Evolutionary conservation across 2,329 filamentous ascomycete genomes (phyloP), one percentile per base, ranked within the genome.

Genomic region (Curvularia sp.): DNA sequence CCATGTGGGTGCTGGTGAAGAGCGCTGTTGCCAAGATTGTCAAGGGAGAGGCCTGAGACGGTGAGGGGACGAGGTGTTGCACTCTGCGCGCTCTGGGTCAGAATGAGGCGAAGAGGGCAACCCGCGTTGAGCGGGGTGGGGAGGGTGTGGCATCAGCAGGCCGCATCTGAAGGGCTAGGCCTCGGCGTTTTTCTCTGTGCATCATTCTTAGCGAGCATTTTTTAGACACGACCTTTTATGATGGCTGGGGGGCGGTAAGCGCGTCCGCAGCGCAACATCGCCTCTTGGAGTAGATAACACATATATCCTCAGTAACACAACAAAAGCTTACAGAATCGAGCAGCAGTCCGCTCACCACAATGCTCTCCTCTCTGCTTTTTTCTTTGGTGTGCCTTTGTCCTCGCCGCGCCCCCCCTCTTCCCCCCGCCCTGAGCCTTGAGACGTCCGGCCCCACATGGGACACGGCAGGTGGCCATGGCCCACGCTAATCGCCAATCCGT

Each of bases 1-100:
- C 68, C 5, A 69, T 69, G 66, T 70, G 68, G 68, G 66, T 69
- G 49, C 61, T 70, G 10, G 68, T 70, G 25, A 70, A 68, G 60
- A 66, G 65, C 49, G 68, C 66, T 27, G 55, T 69, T 49, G 61
- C 53, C 38, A 61, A 62, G 55, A 70, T 70, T 57, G 57, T 64
- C n/a, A 64, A 56, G 32, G 64, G 66, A 32, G 68, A 70, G 53
- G 68, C 68, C 13, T 70, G 59, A 65, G 49, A 41, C 28, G 25
- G 48, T 25, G 25, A 41, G 4, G 48, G 48, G 25, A 39, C 21
- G 13, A 21, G 23, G 39, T 21, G 28, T 21, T n/a, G 32, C 21
- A 34, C 2, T 15, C 13, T 25, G 46, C 19, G 15, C 43, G 28
- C 38, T 9, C 13, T 36, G 21, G 13, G 47, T 25, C 47, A 38